phyloP scores from a whole-genome alignment of 169 alveolate genomes.

The Blepharisma undulans region DNA sequence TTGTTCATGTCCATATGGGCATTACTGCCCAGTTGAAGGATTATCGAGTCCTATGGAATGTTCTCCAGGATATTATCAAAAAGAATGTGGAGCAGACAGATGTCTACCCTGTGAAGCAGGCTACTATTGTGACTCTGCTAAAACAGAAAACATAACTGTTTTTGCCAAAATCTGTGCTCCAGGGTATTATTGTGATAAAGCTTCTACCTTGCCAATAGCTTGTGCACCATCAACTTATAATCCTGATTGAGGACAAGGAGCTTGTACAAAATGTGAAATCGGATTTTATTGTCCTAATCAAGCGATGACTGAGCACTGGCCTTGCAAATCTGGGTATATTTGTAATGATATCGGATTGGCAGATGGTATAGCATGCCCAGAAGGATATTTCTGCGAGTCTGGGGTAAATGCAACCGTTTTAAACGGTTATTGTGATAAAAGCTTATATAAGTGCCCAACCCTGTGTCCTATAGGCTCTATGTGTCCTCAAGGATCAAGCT shows the following conservation, averaged over 20 bases:
- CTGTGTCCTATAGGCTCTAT: conserved; percentile 41
- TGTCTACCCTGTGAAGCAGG: conserved; percentile 42
- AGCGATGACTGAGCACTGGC: neutral
- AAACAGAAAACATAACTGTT: conserved; percentile 33
- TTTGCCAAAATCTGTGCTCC: conserved; percentile 60
- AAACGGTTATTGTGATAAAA: conserved; percentile 61
- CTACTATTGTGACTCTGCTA: conserved; percentile 25
- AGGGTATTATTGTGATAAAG: conserved; percentile 56
- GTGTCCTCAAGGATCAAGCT: conserved; percentile 38
- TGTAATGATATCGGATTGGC: neutral
- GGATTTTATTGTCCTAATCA: conserved; percentile 8
- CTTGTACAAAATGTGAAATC: conserved; percentile 33
- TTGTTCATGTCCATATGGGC: conserved; percentile 24
- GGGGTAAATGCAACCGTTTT: conserved; percentile 36
- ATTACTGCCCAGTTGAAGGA: neutral
- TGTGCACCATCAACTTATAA: conserved; percentile 68
- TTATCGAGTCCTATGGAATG: conserved; percentile 6
- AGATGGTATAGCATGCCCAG: conserved; percentile 1
- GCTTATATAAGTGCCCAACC: neutral
- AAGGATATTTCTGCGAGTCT: conserved; percentile 26
- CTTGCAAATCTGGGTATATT: conserved; percentile 26
- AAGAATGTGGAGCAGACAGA: neutral
- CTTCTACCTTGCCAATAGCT: neutral
- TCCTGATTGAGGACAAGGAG: conserved; percentile 48
- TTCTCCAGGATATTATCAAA: conserved; percentile 22